Conservation (phyloP, 148 eudicot genomes). For the Beta vulgaris region DNA sequence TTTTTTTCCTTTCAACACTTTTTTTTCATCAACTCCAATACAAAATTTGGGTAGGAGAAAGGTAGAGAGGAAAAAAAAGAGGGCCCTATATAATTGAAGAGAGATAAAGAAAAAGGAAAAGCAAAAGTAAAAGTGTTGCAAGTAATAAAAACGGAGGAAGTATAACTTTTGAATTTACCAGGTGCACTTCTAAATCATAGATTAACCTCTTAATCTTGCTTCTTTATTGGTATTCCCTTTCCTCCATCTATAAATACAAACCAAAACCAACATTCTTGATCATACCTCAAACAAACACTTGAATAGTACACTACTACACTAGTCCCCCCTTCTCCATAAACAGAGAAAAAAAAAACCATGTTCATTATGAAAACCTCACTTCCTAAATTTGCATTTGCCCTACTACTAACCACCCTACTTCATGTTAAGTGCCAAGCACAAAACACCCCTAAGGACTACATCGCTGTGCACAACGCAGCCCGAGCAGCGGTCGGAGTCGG, state of each 20-base stretch:
- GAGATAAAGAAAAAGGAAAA: no score
- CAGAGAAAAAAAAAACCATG: neutral
- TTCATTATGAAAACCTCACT: constrained; percentile 5
- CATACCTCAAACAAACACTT: neutral
- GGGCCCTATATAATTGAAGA: no score
- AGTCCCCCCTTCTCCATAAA: neutral
- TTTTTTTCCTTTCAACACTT: no score
- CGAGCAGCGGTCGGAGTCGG: constrained; percentile 18
- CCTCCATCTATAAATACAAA: constrained; percentile 3
- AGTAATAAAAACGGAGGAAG: no score
- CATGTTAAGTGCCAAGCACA: constrained; percentile 7
- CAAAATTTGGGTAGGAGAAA: no score
- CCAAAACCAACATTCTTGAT: neutral
- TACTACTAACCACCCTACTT: constrained; percentile 1
- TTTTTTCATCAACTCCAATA: no score
- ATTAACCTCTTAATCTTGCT: neutral
- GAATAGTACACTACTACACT: neutral
- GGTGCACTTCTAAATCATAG: neutral
- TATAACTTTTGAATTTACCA: no score
- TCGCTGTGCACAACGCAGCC: constrained; percentile 26
- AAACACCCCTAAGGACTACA: constrained; percentile 21
- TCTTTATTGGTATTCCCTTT: neutral
- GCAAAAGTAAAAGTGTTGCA: no score
- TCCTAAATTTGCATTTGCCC: no score
- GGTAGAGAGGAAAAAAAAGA: no score